Conservation (phyloP, 2,329 filamentous ascomycete genomes). For the Geosmithia putterillii region DNA sequence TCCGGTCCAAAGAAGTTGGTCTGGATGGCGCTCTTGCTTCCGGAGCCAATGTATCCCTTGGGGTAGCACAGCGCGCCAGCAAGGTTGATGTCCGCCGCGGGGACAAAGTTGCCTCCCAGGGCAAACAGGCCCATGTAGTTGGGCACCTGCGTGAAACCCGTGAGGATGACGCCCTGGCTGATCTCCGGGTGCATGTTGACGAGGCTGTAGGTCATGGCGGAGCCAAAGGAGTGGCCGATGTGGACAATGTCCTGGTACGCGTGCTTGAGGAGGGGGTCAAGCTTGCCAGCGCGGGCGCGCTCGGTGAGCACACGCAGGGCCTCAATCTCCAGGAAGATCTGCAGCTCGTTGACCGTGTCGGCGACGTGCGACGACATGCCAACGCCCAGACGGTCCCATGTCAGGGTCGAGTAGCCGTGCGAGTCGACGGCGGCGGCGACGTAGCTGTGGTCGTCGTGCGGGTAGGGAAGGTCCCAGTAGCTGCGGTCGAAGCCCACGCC, state of each 20-base stretch:
- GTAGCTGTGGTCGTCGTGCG: constrained; percentile 52
- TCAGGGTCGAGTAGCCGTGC: constrained; percentile 45
- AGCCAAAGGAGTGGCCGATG: constrained; percentile 54
- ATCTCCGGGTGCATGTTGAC: constrained; percentile 36
- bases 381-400: constrained; percentile 50
- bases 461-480: constrained; percentile 50
- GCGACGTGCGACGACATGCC: constrained; percentile 46
- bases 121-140: constrained; percentile 29
- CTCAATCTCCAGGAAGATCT: constrained; percentile 43
- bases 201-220: constrained; percentile 42
- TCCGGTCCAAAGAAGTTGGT: constrained; percentile 38
- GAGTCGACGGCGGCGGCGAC: constrained; percentile 39
- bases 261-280: constrained; percentile 23
- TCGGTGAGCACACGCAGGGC: constrained; percentile 41
- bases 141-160: constrained; percentile 41
- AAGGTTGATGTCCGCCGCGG: constrained; percentile 19
- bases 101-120: constrained; percentile 32
- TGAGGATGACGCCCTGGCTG: constrained; percentile 46
- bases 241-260: constrained; percentile 36
- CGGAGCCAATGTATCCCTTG: constrained; percentile 39
- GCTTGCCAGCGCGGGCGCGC: constrained; percentile 28
- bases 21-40: constrained; percentile 33
- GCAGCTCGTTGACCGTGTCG: constrained; percentile 47
- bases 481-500: constrained; percentile 28
- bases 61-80: constrained; percentile 18